phyloP scores from a whole-genome alignment of 2,329 filamentous ascomycete genomes.

The Juglanconis juglandina region DNA sequence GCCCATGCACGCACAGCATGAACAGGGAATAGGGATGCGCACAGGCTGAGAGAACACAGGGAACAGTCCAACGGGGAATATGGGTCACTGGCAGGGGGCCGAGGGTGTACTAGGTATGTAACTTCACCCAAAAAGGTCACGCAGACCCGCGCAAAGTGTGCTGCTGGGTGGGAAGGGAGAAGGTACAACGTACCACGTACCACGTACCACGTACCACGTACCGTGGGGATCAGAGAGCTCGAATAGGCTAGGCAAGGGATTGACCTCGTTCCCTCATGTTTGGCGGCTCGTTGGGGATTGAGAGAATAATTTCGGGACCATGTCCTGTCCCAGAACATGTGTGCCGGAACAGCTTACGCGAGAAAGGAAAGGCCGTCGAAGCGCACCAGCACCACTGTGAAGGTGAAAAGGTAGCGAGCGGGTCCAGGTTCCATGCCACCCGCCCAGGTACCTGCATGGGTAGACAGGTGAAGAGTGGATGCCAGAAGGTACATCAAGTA shows the following conservation, averaged over 20 bases:
- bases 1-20: conserved; percentile 1
- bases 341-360: conserved; percentile 16
- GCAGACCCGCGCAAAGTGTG: background rate
- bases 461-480: background rate
- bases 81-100: background rate
- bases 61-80: background rate
- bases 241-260: background rate
- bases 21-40: background rate
- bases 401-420: conserved; percentile 1
- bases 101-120: background rate
- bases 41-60: background rate
- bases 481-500: background rate
- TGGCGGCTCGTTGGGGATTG: background rate
- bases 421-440: conserved; percentile 12
- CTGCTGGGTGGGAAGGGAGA: background rate
- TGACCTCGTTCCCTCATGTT: background rate
- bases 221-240: background rate
- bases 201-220: no score
- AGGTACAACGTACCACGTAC: background rate
- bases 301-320: background rate
- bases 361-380: conserved; percentile 16
- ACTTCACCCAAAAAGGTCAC: background rate
- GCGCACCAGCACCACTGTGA: background rate
- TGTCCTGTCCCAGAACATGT: background rate
- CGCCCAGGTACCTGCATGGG: conserved; percentile 16